phyloP scores from a whole-genome alignment of 2,329 filamentous ascomycete species.

The Hymenoscyphus infarciens region DNA sequence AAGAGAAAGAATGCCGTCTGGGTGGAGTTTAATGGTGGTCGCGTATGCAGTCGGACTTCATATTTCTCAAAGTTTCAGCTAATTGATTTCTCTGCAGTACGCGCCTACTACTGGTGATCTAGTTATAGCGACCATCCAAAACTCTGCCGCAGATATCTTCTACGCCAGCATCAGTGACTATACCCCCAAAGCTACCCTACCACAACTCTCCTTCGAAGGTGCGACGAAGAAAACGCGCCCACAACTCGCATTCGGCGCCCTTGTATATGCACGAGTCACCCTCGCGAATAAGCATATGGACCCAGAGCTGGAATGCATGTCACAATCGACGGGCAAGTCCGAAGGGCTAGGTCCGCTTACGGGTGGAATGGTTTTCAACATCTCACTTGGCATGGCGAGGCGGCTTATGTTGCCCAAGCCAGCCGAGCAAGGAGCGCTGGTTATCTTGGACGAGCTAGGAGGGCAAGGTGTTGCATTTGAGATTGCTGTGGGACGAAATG shows the following conservation, averaged over 20 bases:
- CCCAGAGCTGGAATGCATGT: constrained; percentile 85
- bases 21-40: constrained; percentile 67
- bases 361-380: constrained; percentile 80
- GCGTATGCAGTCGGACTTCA: constrained; percentile 47
- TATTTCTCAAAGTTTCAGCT: neutral
- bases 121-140: constrained; percentile 81
- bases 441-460: constrained; percentile 76
- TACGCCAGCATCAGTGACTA: constrained; percentile 71
- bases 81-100: constrained; percentile 54
- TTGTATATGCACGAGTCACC: constrained; percentile 85
- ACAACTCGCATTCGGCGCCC: constrained; percentile 65
- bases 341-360: constrained; percentile 82
- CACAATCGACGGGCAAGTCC: constrained; percentile 78
- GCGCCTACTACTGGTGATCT: constrained; percentile 76
- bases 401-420: constrained; percentile 66
- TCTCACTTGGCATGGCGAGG: constrained; percentile 79
- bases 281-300: constrained; percentile 80
- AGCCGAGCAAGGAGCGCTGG: constrained; percentile 59
- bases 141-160: constrained; percentile 72
- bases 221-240: constrained; percentile 91
- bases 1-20: constrained; percentile 72
- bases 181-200: constrained; percentile 64
- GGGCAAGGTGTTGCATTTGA: constrained; percentile 79
- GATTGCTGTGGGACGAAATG: constrained; percentile 89
- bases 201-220: constrained; percentile 87